Base-by-base conservation (phyloP, 2,329 filamentous ascomycete genomes). In the Coniochaeta sp. region DNA sequence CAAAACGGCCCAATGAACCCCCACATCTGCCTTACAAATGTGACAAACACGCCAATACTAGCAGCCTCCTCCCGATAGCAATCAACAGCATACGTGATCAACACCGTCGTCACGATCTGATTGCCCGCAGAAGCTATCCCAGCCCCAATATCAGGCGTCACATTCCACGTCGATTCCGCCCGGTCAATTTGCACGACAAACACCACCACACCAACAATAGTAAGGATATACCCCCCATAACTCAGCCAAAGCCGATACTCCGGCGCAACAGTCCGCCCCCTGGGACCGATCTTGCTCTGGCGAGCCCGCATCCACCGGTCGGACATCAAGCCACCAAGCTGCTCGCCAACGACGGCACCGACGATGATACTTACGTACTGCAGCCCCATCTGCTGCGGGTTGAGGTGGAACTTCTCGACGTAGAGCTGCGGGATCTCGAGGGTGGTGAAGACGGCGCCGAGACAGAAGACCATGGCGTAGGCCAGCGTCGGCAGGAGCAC, bases 361-460 rank as follows among this genome's bases (percentile, higher is more conserved):
- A 83, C 69, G 48, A 84, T 78, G 47, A 82, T 67, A 3, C 73
- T 73, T 7, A 82, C 64, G 57, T 79, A 81, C 53, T 83, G 79
- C 1, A 84, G 70, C 0, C 81, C 81, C 6, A 83, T 68, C 53
- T 82, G 74, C 60, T 83, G 72, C 0, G 77, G 63, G 58, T 79
- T 77, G 66, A 84, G 75, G 13, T 71, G 72, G 52, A 81, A 85
- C 53, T 77, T 76, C 30, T 70, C 63, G 6, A 72, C 69, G 55
- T 82, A 79, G 1, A 84, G 68, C 52, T 82, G 78, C 1, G 81
- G 81, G 4, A 84, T 77, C 57, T 83, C 80, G 24, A 84, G 74
- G 0, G 78, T 78, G 51, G 75, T 65, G 55, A 82, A 65, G 9
- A 82, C 74, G 33, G 68, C 74, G 30, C 64, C 70, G 60, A 78